Evolutionary conservation across 2,329 filamentous ascomycete species (phyloP).

Genomic region (Monosporascus ibericus): DNA sequence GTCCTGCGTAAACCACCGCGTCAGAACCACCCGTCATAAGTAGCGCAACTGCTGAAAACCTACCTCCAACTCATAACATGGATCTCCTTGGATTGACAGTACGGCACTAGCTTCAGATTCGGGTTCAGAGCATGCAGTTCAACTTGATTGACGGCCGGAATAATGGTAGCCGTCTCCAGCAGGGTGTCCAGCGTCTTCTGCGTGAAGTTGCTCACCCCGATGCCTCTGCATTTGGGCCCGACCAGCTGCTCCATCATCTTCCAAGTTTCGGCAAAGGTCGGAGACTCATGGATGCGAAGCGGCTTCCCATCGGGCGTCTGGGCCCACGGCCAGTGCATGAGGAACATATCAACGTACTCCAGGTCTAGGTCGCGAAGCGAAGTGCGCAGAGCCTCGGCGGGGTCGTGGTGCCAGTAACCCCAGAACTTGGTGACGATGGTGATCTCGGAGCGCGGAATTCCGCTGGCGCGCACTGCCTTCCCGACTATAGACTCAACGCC

Average conservation of each 20-base stretch:
- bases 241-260: conserved; percentile 23
- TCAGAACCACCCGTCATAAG: too few species aligned
- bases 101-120: conserved; percentile 24
- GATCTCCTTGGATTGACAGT: conserved; percentile 26
- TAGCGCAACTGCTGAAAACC: not conserved
- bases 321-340: conserved; percentile 48
- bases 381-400: conserved; percentile 37
- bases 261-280: conserved; percentile 17
- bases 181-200: conserved; percentile 23
- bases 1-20: not conserved
- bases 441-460: conserved; percentile 28
- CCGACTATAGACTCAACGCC: conserved; percentile 24
- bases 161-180: conserved; percentile 15
- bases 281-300: conserved; percentile 57
- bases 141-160: conserved; percentile 27
- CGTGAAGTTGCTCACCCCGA: conserved; percentile 28
- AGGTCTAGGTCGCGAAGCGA: conserved; percentile 40
- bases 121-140: conserved; percentile 28
- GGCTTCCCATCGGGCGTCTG: conserved; percentile 48
- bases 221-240: conserved; percentile 17
- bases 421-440: conserved; percentile 24
- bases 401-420: not conserved
- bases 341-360: conserved; percentile 47
- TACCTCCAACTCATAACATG: conserved; percentile 24
- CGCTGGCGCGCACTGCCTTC: conserved; percentile 24